Evolutionary conservation across 345 rosid genomes (phyloP), one percentile per base, ranked within the genome.

Genomic region (Boechera retrofracta): DNA sequence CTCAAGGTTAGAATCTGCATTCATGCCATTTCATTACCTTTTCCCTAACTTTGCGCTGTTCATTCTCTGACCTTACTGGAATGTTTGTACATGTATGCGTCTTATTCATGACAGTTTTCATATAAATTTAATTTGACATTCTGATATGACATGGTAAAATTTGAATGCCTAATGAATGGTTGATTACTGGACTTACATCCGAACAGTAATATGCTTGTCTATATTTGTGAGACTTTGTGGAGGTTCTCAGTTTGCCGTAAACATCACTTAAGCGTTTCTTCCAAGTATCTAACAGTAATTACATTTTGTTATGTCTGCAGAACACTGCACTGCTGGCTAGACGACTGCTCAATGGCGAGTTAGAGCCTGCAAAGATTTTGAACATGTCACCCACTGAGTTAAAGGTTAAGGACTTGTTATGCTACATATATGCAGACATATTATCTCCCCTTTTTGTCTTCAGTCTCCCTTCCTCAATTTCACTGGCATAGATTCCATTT

Each of bases 301-400:
- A n/a, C 11, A 16, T 41, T 21, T 69, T 68, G 56, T 32, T 71
- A 47, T 73, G 39, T 74, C 80, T 72, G 65, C 83, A 89, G 91
- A 81, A 82, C 67, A 89, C 78, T 75, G 55, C 84, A 44, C 38
- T 86, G 49, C 89, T 96, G 53, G 92, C 99, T 36, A 78, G 77
- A 3, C 89, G 99, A 21, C 83, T 96, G 10, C 85, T 96, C 48
- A 96, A 85, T 78, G 88, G 91, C 72, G 97, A 93, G 82, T 74
- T 92, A 79, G 86, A 87, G 68, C 96, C 99, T 60, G 75, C 84
- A n/a, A 89, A 88, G 83, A 89, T 96, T 78, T 79, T 91, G 79
- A 86, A 83, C 77, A 96, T 96, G 99, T 85, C 95, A 38, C 98
- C 98, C 39, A 85, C 67, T 75, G 98, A 96, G 73, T 82, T 96